Conservation (phyloP, 345 rosid genomes). For the Cardamine resedifolia region DNA sequence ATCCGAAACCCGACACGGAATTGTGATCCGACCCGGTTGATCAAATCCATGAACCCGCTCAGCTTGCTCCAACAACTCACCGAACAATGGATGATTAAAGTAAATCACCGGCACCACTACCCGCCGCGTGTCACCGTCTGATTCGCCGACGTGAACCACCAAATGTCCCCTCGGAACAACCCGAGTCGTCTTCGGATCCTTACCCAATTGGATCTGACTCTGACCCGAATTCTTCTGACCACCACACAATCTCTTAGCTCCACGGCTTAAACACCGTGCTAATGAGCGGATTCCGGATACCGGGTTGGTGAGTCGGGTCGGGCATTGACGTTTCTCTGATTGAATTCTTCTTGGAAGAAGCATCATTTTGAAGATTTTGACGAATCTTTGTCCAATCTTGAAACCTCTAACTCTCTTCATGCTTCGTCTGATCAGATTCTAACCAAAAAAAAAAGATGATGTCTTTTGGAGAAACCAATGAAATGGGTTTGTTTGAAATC, state of each 20-base stretch:
- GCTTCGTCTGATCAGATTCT: neutral
- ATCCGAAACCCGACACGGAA: slow-evolving; percentile 77
- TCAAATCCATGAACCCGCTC: slow-evolving; percentile 76
- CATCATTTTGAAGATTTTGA: slow-evolving; percentile 47
- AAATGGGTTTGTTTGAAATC: slow-evolving; percentile 22
- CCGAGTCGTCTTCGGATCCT: slow-evolving; percentile 25
- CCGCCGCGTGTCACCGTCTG: slow-evolving; percentile 48
- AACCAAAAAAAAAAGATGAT: neutral
- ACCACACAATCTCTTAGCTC: slow-evolving; percentile 41
- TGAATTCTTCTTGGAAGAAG: slow-evolving; percentile 40
- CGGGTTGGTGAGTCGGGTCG: slow-evolving; percentile 28
- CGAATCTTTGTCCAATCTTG: slow-evolving; percentile 50
- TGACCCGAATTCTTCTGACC: slow-evolving; percentile 29
- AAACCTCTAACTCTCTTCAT: slow-evolving; percentile 58
- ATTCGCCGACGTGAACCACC: slow-evolving; percentile 73
- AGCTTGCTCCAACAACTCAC: slow-evolving; percentile 65
- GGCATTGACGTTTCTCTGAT: slow-evolving; percentile 5
- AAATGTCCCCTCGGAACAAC: slow-evolving; percentile 73
- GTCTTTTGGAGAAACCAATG: neutral
- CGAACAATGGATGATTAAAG: slow-evolving; percentile 83
- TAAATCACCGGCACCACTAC: slow-evolving; percentile 73
- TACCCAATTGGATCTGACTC: slow-evolving; percentile 48
- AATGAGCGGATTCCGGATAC: slow-evolving; percentile 43
- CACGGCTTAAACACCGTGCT: slow-evolving; percentile 41
- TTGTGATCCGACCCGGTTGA: slow-evolving; percentile 72